Evolutionary conservation across 2,329 filamentous ascomycete species (phyloP), one percentile per base, ranked within the genome.

Genomic region (Basipetospora chlamydospora): DNA sequence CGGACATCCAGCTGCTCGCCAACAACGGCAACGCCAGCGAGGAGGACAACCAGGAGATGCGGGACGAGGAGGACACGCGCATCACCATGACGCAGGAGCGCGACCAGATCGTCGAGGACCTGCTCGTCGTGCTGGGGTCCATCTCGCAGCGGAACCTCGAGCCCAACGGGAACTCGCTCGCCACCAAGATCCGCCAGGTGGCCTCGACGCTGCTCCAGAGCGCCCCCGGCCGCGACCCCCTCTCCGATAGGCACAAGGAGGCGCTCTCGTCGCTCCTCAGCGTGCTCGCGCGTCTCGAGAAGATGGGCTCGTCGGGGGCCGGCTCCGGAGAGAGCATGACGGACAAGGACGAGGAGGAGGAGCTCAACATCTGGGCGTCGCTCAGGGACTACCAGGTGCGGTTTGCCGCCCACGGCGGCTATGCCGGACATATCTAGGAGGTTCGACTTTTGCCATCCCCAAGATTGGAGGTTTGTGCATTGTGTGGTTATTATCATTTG

Each of bases 141-240:
- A 83, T 93, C 46, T 81, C 80, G 33, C 82, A 88, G 61, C 74
- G 83, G 41, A 86, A 86, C 54, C 80, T 92, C 67, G 85, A 93
- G 43, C 70, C 70, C n/a, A 73, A 73, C 42, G 70, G 69, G 13
- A 61, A 59, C n/a, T 70, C 68, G 0, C 58, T 74, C n/a, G 84
- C 83, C 48, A 75, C 75, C 60, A 92, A 93, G 62, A 83, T 93
- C 45, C 80, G 84, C 8, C 79, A 83, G 49, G 80, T 93, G 26
- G 84, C 84, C 2, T 80, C 78, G 20, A 90, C 84, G 0, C 66
- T 93, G 6, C 36, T 31, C 18, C 35, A 37, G 26, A 37, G 35
- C 35, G 35, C 35, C 12, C 35, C 33, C 9, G 26, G 35, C n/a
- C 17, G 35, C 11, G 66, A 0, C 61, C 57, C 41, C 1, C 54